Evolutionary conservation across 441 rosid species (phyloP), one percentile per base, ranked within the genome.

Genomic region (Bruguiera hainesii): DNA sequence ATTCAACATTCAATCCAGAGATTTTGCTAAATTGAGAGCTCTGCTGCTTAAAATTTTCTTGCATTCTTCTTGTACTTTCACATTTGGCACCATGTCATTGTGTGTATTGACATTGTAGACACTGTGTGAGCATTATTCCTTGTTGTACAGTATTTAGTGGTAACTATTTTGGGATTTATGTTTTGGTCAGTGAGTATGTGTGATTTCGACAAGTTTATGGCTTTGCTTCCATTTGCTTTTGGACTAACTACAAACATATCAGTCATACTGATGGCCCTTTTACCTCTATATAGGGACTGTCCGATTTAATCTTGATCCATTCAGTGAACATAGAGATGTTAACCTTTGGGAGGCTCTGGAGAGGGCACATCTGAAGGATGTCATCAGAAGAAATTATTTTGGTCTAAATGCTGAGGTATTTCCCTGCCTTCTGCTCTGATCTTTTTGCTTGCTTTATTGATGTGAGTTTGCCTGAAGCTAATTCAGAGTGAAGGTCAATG

Each of bases 321-420:
- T 96, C 69, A 72, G 77, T 70, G 98, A 96, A 77, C 95, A 91
- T 76, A 88, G 70, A 68, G 98, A 93, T 77, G 81, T 96, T 70
- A 97, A 89, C 64, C 87, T 96, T 9, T 88, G 98, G 99, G 98
- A 96, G 80, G 93, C 98, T 71, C 74, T 93, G 31, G 90, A 89
- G 77, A 93, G 98, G 78, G 98, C 98, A 11, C 93, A 96, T 85
- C 77, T 96, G 60, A 93, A 91, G 83, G 98, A 91, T 77, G 88
- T 85, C 66, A 81, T 93, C 77, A 70, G 80, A 72, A 87, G 78
- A 82, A 93, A 72, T 77, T 58, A 87, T 60, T 68, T 79, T 15
- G 98, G 99, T 62, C 83, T 96, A 56, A 91, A 89, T 65, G 83
- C 93, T 75, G 84, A 86, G 98, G 99, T 96, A 81, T 59, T 21